A percentile compares a stretch with the other conserved stretches of the same genome.
Evolutionary conservation across 2,329 filamentous ascomycete genomes (phyloP).

Genomic region (Cladobotryum mycophilum): DNA sequence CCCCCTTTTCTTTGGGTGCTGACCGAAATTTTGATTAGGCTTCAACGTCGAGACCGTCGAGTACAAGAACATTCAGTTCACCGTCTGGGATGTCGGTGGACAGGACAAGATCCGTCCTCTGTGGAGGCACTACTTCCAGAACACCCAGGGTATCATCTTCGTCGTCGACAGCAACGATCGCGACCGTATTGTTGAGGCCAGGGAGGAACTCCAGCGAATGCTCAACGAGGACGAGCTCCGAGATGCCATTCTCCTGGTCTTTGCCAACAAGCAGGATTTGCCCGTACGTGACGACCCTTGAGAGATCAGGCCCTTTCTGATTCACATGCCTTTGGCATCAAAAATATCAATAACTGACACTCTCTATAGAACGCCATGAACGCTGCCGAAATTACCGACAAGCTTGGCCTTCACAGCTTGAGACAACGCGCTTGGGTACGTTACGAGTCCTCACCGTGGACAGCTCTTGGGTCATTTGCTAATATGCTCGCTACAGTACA

Average conservation of each 20-base stretch:
- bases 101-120: slow-evolving; percentile 99
- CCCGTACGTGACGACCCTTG: slow-evolving; percentile 56
- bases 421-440: slow-evolving; percentile 98
- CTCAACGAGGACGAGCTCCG: slow-evolving; percentile 98
- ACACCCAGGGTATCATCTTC: slow-evolving; percentile 99
- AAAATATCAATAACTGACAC: not conserved
- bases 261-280: slow-evolving; percentile 99
- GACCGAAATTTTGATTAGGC: slow-evolving; percentile 41
- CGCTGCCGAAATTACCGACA: slow-evolving; percentile 99
- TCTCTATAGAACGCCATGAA: slow-evolving; percentile 88
- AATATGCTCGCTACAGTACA: slow-evolving; percentile 59
- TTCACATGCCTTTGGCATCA: no score
- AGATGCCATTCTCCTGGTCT: slow-evolving; percentile 92
- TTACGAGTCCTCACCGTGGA: slow-evolving; percentile 15
- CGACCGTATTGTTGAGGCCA: slow-evolving; percentile 94
- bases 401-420: slow-evolving; percentile 98
- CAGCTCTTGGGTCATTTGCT: slow-evolving; percentile 14
- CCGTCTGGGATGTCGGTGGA: slow-evolving; percentile 99
- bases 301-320: no score
- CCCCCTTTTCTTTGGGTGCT: not conserved
- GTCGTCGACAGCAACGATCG: slow-evolving; percentile 99
- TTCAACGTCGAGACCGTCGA: slow-evolving; percentile 99
- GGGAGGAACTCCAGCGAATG: slow-evolving; percentile 95
- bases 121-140: slow-evolving; percentile 99
- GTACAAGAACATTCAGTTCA: slow-evolving; percentile 99